Evolutionary conservation across 371 early-diverging fungal species (phyloP), one percentile per base, ranked within the genome.

Genomic region (Mortierella sp.): DNA sequence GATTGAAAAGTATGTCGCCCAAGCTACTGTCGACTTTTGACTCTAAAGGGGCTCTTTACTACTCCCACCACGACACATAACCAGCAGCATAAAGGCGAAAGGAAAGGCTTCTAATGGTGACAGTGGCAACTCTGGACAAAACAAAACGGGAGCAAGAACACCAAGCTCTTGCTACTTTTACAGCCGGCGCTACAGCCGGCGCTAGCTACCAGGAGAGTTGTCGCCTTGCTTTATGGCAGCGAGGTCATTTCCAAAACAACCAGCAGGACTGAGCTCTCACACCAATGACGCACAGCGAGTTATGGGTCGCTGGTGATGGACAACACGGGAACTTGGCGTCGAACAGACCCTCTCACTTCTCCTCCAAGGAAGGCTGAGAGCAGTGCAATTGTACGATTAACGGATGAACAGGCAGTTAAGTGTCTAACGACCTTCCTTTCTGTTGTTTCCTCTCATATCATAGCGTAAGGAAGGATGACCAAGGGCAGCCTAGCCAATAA

Each of bases 1-100:
- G 73, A 72, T 72, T 83, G 72, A 83, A 83, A 77, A 83, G 83
- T 83, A 83, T 57, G 76, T 74, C 43, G 34, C 21, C 34, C 43
- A 16, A 37, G 69, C 55, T 21, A 54, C 54, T 64, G 37, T 64
- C 37, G 37, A 34, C 57, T 61, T 16, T 53, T n/a, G 44, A 26
- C 19, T 24, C 26, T n/a, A n/a, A 2, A 6, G 2, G 61, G 19
- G 53, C 48, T 21, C 46, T 43, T 19, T 74, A 21, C 59, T 57
- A 46, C 48, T 46, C 48, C 50, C 50, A 67, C 37, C 0, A 13
- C 43, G 50, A 50, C 50, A 50, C 16, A 16, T 40, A 40, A 2
- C 24, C n/a, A 16, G 26, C 55, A 24, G 14, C 13, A 74, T 21
- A 74, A 14, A 10, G 6, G 48, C 34, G 13, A 46, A 46, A 48